Conservation (phyloP, 176 grass and related monocot species). For the Thinopyrum elongatum region DNA sequence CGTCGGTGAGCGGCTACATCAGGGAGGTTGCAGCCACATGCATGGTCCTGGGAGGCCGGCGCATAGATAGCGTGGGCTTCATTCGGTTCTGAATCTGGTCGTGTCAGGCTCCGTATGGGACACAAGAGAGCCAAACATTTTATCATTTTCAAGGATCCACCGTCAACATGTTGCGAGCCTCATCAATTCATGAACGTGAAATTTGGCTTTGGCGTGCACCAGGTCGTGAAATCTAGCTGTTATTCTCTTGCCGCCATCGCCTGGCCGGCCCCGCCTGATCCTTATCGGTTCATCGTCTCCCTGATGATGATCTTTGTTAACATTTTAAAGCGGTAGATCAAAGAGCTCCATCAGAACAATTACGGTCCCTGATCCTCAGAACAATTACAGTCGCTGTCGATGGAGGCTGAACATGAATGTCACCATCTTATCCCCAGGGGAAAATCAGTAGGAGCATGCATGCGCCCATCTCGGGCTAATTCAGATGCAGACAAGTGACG, state of each 20-base stretch:
- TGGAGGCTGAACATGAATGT: neutral
- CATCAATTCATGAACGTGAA: neutral
- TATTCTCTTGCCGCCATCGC: neutral
- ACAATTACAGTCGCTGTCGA: neutral
- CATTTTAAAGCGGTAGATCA: neutral
- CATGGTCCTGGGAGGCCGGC: neutral
- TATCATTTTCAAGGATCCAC: neutral
- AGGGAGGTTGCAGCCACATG: neutral
- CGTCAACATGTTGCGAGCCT: neutral
- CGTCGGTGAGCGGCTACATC: neutral
- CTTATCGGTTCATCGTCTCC: conserved; percentile 1
- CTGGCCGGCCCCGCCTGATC: neutral
- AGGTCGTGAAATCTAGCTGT: too few species aligned
- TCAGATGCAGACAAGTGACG: neutral
- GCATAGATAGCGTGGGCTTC: neutral
- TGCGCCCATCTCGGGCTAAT: neutral
- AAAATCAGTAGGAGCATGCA: neutral
- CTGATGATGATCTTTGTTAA: neutral
- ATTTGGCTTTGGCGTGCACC: neutral
- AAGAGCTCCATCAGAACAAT: too few species aligned
- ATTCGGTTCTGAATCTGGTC: neutral
- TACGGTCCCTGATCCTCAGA: too few species aligned
- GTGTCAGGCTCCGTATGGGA: too few species aligned
- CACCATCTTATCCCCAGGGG: conserved; percentile 22
- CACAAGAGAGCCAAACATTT: neutral